Evolutionary conservation across 805 yeast genomes (phyloP), one percentile per base, ranked within the genome.

Genomic region (Spathaspora girioi): DNA sequence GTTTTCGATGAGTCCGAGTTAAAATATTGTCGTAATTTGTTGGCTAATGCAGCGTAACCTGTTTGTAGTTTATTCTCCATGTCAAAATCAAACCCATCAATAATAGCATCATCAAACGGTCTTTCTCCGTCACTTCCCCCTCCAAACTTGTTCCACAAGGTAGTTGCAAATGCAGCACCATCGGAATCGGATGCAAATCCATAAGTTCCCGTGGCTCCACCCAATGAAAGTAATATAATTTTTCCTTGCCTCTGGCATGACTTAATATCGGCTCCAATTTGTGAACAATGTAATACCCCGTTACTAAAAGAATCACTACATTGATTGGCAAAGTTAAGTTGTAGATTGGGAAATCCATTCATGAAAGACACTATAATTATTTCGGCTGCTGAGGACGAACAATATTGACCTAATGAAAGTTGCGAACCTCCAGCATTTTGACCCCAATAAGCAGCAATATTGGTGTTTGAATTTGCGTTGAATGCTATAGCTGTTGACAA

Each of bases 401-500:
- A 89, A 73, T 87, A 87, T 43, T 58, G 40, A 17, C 57, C 52
- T 56, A 71, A 59, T 20, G 59, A 45, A 50, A 68, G 68, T 58
- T 81, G 83, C 49, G 57, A 46, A 7, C 57, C 57, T 31, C 57
- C 62, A 11, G 69, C 60, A 51, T 62, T 62, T 69, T 90, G 96
- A 49, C 97, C 97, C 97, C 97, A 90, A 70, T 90, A 90, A 7
- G 87, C 76, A 19, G 86, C 97, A 38, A 89, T 81, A 56, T 88
- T 87, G 31, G 75, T 45, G 18, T 46, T 48, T 23, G 53, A 50
- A 20, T 29, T 17, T 8, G 15, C 26, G 11, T 23, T n/a, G n/a
- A 27, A 23, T 11, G 23, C 26, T 17, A 45, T 17, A 15, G 15
- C 17, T 5, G 40, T 19, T 45, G 27, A 17, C 3, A 32, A 31